These are phyloP conservation scores for Holtermanniella nyarrowii DNA, from an alignment of 768 basidiomycete species.

Conservation along the genomic window DNA sequence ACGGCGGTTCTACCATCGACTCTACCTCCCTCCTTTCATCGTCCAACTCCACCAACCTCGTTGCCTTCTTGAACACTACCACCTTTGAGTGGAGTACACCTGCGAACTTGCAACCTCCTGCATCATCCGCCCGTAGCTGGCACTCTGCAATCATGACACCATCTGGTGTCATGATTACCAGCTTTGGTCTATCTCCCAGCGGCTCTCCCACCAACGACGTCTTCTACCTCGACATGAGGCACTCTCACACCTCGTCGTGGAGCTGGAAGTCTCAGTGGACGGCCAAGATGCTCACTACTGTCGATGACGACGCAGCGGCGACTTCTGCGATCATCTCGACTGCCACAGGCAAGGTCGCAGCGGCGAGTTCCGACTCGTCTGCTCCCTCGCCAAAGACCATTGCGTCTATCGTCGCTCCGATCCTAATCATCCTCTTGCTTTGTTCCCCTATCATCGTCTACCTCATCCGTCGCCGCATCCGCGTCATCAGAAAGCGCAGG, in stretches of 20 bases:
- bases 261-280: conserved; percentile 36
- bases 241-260: conserved; percentile 25
- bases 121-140: conserved; percentile 30
- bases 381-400: conserved; percentile 13
- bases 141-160: conserved; percentile 36
- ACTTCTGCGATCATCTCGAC: neutral
- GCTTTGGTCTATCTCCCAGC: conserved; percentile 28
- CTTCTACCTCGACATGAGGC: conserved; percentile 36
- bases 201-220: conserved; percentile 26
- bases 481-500: conserved; percentile 26
- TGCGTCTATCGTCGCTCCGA: conserved; percentile 23
- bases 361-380: neutral
- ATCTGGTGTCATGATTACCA: conserved; percentile 38
- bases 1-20: conserved; percentile 28
- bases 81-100: conserved; percentile 36
- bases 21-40: conserved; percentile 4
- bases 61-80: conserved; percentile 37
- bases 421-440: conserved; percentile 20
- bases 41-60: conserved; percentile 19
- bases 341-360: conserved; percentile 3
- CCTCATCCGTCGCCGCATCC: conserved; percentile 22
- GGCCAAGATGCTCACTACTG: conserved; percentile 19
- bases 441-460: conserved; percentile 24
- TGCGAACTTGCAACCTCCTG: conserved; percentile 32
- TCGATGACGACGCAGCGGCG: neutral